phyloP scores from a whole-genome alignment of 768 basidiomycete species.

The Leucocoprinus leucothites region DNA sequence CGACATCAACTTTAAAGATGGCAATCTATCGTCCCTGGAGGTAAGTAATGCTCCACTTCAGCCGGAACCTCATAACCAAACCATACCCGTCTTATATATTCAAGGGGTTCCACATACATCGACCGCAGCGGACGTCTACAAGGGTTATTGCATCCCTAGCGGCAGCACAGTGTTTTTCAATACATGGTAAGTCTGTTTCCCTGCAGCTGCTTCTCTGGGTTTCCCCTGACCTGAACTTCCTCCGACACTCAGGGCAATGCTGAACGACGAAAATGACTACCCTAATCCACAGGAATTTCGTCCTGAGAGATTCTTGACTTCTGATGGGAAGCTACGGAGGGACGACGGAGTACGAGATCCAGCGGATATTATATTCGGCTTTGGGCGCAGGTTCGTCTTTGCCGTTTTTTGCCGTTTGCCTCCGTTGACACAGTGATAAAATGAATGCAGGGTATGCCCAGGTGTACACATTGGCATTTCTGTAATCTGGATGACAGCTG shows the following conservation, averaged over 20 bases:
- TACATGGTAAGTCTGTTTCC: not conserved
- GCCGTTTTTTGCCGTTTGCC: not conserved
- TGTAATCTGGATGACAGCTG: constrained; percentile 1
- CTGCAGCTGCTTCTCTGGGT: not conserved
- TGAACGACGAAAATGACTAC: constrained; percentile 9
- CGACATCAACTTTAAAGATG: too few relatives aligned
- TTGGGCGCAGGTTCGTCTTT: constrained; percentile 13
- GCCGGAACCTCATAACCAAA: too few relatives aligned
- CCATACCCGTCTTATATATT: too few relatives aligned
- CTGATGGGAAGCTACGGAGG: not conserved
- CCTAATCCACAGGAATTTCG: constrained; percentile 8
- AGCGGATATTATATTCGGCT: constrained; percentile 9
- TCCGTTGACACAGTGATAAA: not conserved
- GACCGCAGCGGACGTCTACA: not conserved
- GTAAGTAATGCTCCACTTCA: not conserved
- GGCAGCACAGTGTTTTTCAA: not conserved
- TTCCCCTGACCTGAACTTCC: not conserved
- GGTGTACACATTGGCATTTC: constrained; percentile 5
- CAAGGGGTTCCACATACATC: constrained; percentile 3
- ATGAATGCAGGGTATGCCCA: not conserved
- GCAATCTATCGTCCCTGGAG: not conserved
- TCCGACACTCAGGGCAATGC: constrained; percentile 1
- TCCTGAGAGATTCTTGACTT: constrained; percentile 8
- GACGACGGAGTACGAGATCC: constrained; percentile 7
- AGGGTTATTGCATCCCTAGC: constrained; percentile 7